Base-by-base conservation (phyloP, 2,329 filamentous ascomycete genomes). In the Alternaria gansuensis region DNA sequence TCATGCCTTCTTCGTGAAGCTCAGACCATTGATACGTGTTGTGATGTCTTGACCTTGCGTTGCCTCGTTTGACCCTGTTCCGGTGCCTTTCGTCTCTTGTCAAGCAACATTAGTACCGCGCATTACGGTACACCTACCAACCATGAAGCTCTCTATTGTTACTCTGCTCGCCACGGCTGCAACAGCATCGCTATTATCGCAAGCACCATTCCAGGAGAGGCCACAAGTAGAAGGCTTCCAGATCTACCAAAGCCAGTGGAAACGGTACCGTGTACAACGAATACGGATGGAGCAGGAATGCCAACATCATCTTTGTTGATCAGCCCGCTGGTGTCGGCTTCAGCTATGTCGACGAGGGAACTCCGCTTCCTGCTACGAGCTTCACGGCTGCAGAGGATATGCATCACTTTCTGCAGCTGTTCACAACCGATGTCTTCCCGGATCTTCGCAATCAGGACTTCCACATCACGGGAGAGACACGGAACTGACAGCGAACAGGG, bases 391-490 rank as follows among this genome's bases (percentile, higher is more conserved):
- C 81, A 1, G 73, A 77, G 43, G 82, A 84, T 66, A 81, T 84
- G 75, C 79, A 83, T 63, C 68, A 78, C 34, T 84, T 84, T 60
- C 69, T 84, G 50, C 81, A 82, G 60, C 69, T 83, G 4, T 83
- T 84, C 60, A 75, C 81, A 21, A 75, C 71, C 13, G 75, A 81
- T 14, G 76, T 82, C 0, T 83, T 84, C 52, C 82, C 82, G 0
- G 67, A 79, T 8, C 66, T 79, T 17, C 62, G 66, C 29, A 52
- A 75, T 0, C 66, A 73, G 3, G 74, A 79, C 4, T 77, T 85
- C 28, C 79, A 83, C 43, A 78, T 84, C 28, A 79, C 82, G 0
- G 82, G 82, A 0, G 82, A 84, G 17, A 33, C 28, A 36, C 8
- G 8, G 2, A 24, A 43, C 49, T 51, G 3, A 43, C 34, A 28